These are phyloP conservation scores for Kazachstania africana DNA, from an alignment of 805 yeast species.

Conservation along the genomic window DNA sequence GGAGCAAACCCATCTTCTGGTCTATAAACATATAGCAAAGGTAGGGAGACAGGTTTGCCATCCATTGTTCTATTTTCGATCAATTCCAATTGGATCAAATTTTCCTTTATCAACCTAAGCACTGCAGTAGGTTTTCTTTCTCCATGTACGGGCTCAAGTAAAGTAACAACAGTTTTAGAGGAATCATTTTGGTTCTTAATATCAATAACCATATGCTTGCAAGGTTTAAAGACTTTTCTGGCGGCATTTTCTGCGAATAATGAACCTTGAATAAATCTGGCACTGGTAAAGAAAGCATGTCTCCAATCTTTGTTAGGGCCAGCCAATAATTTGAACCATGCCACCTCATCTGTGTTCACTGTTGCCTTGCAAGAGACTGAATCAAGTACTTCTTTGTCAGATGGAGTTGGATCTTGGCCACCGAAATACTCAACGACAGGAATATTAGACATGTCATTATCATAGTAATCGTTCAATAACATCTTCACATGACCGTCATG, in stretches of 20 bases:
- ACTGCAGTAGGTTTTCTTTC: conserved; percentile 53
- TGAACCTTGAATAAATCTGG: conserved; percentile 74
- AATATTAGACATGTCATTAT: conserved; percentile 55
- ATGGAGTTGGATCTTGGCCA: conserved; percentile 41
- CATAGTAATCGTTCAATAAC: conserved; percentile 58
- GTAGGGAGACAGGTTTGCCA: conserved; percentile 59
- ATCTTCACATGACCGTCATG: conserved; percentile 80
- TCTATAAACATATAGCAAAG: conserved; percentile 65
- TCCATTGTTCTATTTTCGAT: conserved; percentile 85
- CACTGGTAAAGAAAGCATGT: conserved; percentile 73
- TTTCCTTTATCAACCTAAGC: conserved; percentile 38
- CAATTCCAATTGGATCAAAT: conserved; percentile 55
- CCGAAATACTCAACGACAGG: conserved; percentile 89
- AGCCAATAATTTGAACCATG: conserved; percentile 76
- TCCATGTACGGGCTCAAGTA: conserved; percentile 65
- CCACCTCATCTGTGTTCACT: conserved; percentile 26
- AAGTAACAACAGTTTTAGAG: conserved; percentile 47
- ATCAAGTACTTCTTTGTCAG: conserved; percentile 23
- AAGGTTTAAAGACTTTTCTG: conserved; percentile 70
- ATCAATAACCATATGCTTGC: conserved; percentile 48
- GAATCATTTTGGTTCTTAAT: conserved; percentile 41
- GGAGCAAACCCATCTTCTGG: conserved; percentile 94
- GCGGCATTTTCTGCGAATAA: conserved; percentile 72
- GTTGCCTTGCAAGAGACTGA: conserved; percentile 31
- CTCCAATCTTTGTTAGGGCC: conserved; percentile 79